Evolutionary conservation across 1,284 basidiomycete genomes (phyloP), one percentile per base, ranked within the genome.

Genomic region (Vanrija pseudolonga): DNA sequence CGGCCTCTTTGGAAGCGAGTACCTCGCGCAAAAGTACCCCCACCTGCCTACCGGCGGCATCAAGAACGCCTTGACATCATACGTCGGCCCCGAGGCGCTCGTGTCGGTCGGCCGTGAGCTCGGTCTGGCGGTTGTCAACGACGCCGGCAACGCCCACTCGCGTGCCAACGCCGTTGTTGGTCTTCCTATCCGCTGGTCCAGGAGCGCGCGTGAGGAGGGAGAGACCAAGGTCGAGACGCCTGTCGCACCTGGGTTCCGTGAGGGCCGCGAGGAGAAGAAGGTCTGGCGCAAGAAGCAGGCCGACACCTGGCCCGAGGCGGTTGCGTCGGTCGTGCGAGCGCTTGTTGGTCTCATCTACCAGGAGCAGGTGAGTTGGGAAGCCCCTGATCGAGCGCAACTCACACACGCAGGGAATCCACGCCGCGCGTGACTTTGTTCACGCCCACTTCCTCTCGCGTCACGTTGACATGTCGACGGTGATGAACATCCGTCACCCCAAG

Each of bases 401-500:
- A 23, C 17, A 47, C 43, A 17, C 15, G 68, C 80, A 90, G 74
- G 86, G 88, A 48, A 90, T 91, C 45, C 80, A 90, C 53, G 82
- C 83, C 20, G 89, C 92, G 23, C 84, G 90, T 59, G 81, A 85
- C 72, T 96, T 96, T 69, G 86, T 85, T 18, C 87, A 93, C 71
- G 83, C 85, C 14, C 86, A 90, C 75, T 94, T 95, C 81, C 82
- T 96, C 59, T 83, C 81, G 47, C 85, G 94, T 40, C 83, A 88
- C 52, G 80, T 92, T 24, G 90, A 96, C 77, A 71, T 98, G 48
- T 82, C 87, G 14, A 74, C 80, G 32, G 84, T 98, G 80, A 83
- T 99, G 74, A 95, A 93, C 74, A 96, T 97, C 76, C 81, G 83
- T 54, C 85, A 94, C 66, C 89, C 89, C 23, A 89, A 89, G 78